Evolutionary conservation across 1,139 yeast species (phyloP), one percentile per base, ranked within the genome.

Genomic region (Blastobotrys aristatus): DNA sequence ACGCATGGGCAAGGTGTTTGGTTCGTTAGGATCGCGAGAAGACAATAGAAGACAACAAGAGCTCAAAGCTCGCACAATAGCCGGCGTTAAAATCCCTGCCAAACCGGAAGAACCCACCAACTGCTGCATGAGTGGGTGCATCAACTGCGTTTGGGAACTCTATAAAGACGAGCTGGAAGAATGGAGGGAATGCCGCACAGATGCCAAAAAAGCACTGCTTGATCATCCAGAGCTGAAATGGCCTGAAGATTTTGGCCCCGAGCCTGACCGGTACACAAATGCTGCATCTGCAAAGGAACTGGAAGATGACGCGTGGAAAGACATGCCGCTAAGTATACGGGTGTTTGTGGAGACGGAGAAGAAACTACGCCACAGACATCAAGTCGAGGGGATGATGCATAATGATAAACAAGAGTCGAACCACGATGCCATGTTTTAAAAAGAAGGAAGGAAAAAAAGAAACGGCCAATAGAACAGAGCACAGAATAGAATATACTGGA

Each of bases 71-170:
- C 56, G 67, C 27, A 52, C 56, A 4, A 64, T 90, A 5, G 90
- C 81, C 0, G 97, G 97, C 0, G 70, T 90, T 0, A 64, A 64
- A 2, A 95, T 92, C 0, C 96, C 96, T 2, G 79, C 77, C 16
- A 76, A 75, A 59, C 98, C 98, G 1, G 72, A 70, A 4, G 96
- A 88, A 59, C 97, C 97, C 2, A 95, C 89, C 59, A 89, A 90
- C 64, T 92, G 98, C 65, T 92, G 98, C 65, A 89, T 89, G 96
- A 83, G 95, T 54, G 98, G 98, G 1, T 92, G 98, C 65, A 80
- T 88, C 35, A 87, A 90, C 65, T 92, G 98, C 66, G 97, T 92
- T 1, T 92, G 97, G 97, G 97, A 90, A 58, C 69, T 86, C 49
- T 92, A 79, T 64, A 82, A 84, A 57, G 97, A 90, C 47, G 97